phyloP scores from a whole-genome alignment of 192 early-diverging fungal genomes.

The Umbelopsis sp. region DNA sequence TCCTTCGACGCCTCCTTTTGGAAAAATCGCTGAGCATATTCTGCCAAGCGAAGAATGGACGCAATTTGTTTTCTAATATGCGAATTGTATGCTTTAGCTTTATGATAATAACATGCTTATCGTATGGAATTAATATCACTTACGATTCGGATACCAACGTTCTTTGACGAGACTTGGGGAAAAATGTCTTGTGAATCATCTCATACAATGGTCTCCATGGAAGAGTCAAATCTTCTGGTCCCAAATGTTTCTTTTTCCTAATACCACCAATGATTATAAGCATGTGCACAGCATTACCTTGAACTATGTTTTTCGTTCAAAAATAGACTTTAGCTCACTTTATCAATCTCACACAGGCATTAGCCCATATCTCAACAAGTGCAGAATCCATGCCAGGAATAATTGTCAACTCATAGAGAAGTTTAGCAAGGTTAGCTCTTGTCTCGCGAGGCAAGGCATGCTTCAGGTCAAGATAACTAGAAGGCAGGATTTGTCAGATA shows the following conservation, averaged over 20 bases:
- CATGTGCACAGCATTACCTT: background rate
- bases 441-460: conserved; percentile 58
- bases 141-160: conserved; percentile 62
- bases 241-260: conserved; percentile 70
- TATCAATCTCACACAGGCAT: conserved; percentile 62
- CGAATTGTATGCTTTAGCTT: background rate
- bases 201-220: conserved; percentile 80
- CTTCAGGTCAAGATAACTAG: conserved; percentile 69
- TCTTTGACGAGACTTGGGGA: conserved; percentile 71
- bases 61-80: conserved; percentile 51
- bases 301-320: background rate
- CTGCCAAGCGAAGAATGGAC: conserved; percentile 51
- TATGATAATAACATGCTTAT: background rate
- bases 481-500: background rate
- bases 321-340: conserved; percentile 51
- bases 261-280: background rate
- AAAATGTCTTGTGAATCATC: conserved; percentile 53
- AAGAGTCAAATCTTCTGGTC: conserved; percentile 63
- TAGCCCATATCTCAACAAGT: conserved; percentile 65
- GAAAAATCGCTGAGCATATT: conserved; percentile 69
- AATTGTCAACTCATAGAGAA: conserved; percentile 68
- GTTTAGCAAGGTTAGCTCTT: conserved; percentile 55
- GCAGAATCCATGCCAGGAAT: conserved; percentile 69
- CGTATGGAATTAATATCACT: background rate
- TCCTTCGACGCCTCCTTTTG: conserved; percentile 63